A percentile compares a stretch with the other conserved stretches of the same genome.
Conservation (phyloP, 371 early-diverging fungal species). For the Mortierella polycephala region DNA sequence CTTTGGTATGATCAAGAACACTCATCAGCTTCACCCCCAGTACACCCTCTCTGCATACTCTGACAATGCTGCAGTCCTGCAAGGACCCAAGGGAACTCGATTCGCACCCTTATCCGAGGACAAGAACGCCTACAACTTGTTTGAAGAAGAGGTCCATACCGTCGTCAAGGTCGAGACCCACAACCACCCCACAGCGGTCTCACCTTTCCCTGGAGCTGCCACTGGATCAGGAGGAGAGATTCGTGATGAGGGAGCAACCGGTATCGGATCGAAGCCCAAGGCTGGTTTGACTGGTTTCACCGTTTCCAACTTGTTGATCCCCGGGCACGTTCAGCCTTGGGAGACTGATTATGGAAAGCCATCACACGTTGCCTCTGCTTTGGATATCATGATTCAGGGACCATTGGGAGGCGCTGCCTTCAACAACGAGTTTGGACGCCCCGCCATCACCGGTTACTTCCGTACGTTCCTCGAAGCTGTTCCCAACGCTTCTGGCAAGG, state of each 20-base stretch:
- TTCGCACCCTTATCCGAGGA: constrained; percentile 71
- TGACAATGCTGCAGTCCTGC: constrained; percentile 96
- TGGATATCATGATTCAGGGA: constrained; percentile 96
- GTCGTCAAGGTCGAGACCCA: constrained; percentile 98
- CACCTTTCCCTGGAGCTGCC: constrained; percentile 96
- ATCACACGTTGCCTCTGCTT: constrained; percentile 87
- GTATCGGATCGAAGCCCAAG: constrained; percentile 93
- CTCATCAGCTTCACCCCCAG: constrained; percentile 82
- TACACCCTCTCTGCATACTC: constrained; percentile 94
- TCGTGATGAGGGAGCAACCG: constrained; percentile 98
- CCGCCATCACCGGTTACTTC: constrained; percentile 95
- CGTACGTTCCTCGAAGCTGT: constrained; percentile 90
- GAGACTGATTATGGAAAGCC: constrained; percentile 90
- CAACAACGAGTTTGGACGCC: constrained; percentile 98
- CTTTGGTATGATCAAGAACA: constrained; percentile 95
- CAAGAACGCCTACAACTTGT: constrained; percentile 61
- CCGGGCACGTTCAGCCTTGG: constrained; percentile 93
- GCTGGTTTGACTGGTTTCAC: constrained; percentile 95
- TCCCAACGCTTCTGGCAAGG: constrained; percentile 60
- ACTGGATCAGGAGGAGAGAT: constrained; percentile 97
- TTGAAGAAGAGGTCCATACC: constrained; percentile 78
- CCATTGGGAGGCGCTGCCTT: constrained; percentile 97
- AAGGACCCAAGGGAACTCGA: constrained; percentile 78
- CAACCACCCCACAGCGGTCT: constrained; percentile 98
- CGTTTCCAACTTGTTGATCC: constrained; percentile 91